Percentiles rank a stretch among this genome's conserved stretches.
Conservation (phyloP, 2,329 filamentous ascomycete species). For the Aspergillus ochraceoroseus region DNA sequence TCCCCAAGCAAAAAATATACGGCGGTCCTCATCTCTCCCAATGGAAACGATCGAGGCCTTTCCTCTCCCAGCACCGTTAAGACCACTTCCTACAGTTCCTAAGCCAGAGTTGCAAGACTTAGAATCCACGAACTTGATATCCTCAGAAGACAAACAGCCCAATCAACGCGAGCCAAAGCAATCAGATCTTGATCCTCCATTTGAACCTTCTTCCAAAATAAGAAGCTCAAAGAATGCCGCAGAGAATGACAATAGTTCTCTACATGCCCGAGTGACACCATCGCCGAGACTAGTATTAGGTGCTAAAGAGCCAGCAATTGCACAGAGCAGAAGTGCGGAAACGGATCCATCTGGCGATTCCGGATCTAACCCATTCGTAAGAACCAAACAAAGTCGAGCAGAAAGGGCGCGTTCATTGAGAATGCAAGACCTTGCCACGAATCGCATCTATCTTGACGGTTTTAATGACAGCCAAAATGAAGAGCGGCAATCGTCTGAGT, state of each 20-base stretch:
- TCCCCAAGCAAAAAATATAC: slow-evolving; percentile 9
- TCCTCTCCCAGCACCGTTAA: slow-evolving; percentile 35
- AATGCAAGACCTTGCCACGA: slow-evolving; percentile 28
- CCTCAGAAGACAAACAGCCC: background rate
- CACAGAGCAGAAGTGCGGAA: slow-evolving; percentile 1
- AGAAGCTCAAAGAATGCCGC: background rate
- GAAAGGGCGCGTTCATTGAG: slow-evolving; percentile 27
- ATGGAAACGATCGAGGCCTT: slow-evolving; percentile 30
- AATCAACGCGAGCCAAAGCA: background rate
- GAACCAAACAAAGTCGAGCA: slow-evolving; percentile 19
- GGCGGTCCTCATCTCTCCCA: slow-evolving; percentile 25
- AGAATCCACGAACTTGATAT: slow-evolving; percentile 11
- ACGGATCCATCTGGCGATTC: slow-evolving; percentile 7
- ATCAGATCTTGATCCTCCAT: background rate
- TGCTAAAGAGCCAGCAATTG: slow-evolving; percentile 1
- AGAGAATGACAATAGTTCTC: background rate
- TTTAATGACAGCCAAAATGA: slow-evolving; percentile 4
- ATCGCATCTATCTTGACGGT: slow-evolving; percentile 19
- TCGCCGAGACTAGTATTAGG: slow-evolving; percentile 1
- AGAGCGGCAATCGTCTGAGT: slow-evolving; percentile 1
- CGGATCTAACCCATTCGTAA: slow-evolving; percentile 13
- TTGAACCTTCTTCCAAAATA: background rate
- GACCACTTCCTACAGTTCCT: slow-evolving; percentile 34
- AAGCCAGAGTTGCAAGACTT: slow-evolving; percentile 11
- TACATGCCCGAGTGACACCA: slow-evolving; percentile 1